Evolutionary conservation across 306 rosid species (phyloP).

Genomic region (Citrullus amarus): DNA sequence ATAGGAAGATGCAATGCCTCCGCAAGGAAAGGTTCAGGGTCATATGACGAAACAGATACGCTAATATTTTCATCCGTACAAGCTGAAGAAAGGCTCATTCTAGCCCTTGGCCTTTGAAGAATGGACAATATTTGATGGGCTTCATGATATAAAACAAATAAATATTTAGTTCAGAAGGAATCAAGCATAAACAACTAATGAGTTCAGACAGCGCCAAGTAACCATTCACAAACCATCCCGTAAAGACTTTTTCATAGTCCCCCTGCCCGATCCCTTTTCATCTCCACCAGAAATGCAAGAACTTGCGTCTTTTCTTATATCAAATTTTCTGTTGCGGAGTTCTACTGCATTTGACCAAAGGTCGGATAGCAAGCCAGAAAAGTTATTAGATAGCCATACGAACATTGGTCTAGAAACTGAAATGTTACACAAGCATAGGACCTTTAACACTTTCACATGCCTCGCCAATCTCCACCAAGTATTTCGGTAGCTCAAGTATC

Average conservation of each 20-base stretch:
- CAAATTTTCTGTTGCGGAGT: constrained; percentile 15
- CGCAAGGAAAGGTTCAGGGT: constrained; percentile 17
- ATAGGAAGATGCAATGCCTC: constrained; percentile 17
- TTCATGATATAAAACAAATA: constrained; percentile 25
- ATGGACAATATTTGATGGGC: constrained; percentile 60
- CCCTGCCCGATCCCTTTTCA: constrained; percentile 25
- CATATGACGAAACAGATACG: constrained; percentile 11
- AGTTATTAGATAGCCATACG: constrained; percentile 5
- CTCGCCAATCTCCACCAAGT: constrained; percentile 20
- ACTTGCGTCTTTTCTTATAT: constrained; percentile 25
- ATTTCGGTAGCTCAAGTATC: constrained; percentile 17
- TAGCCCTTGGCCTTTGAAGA: constrained; percentile 44
- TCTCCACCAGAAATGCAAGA: constrained; percentile 15
- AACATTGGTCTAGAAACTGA: not conserved
- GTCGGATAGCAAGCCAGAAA: constrained; percentile 6
- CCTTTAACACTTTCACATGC: constrained; percentile 11
- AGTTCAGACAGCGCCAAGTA: not conserved
- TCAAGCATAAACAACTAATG: not conserved
- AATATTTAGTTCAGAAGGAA: not conserved
- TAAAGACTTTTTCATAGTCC: constrained; percentile 28
- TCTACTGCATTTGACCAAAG: constrained; percentile 36
- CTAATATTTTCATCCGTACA: constrained; percentile 9
- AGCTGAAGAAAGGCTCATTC: constrained; percentile 20
- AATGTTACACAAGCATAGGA: not conserved
- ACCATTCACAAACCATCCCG: constrained; percentile 41